Percentiles rank a stretch among this genome's conserved stretches.
phyloP scores from a whole-genome alignment of 2,329 filamentous ascomycete species.

The Claviceps fusiformis region DNA sequence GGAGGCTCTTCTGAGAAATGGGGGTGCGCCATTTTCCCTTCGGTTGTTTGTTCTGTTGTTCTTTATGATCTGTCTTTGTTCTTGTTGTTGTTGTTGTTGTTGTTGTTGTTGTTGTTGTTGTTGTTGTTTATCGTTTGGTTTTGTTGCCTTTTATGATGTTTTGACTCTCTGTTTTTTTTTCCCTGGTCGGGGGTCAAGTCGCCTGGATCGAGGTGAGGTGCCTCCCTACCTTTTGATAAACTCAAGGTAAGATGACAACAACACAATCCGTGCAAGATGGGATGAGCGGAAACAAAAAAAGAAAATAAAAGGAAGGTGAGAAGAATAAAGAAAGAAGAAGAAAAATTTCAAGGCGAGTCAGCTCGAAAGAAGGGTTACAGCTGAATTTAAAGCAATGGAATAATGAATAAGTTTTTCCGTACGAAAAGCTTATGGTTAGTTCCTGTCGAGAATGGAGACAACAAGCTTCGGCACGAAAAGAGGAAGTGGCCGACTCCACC shows the following conservation, averaged over 20 bases:
- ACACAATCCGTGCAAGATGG: background rate
- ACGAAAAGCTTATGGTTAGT: background rate
- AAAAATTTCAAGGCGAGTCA: background rate
- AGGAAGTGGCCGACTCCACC: background rate
- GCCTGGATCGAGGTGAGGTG: background rate
- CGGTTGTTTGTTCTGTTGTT: background rate
- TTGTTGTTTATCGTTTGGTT: no score
- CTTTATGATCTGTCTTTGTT: no score
- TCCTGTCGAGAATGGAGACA: background rate
- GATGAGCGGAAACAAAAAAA: background rate
- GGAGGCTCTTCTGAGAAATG: slow-evolving; percentile 24
- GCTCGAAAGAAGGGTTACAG: no score
- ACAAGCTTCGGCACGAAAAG: background rate
- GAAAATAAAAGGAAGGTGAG: background rate
- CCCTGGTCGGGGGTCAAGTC: no score
- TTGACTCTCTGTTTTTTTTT: no score
- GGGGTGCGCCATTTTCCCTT: slow-evolving; percentile 15
- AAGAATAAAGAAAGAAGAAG: background rate
- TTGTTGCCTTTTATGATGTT: no score
- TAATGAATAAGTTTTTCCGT: background rate
- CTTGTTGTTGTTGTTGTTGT: no score
- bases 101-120: no score
- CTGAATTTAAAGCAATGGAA: background rate
- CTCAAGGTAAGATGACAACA: background rate
- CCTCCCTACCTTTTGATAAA: background rate